A percentile compares a stretch with the other conserved stretches of the same genome.
Evolutionary conservation across 371 early-diverging fungal genomes (phyloP).

Genomic region (Rhizopus arrhizus): DNA sequence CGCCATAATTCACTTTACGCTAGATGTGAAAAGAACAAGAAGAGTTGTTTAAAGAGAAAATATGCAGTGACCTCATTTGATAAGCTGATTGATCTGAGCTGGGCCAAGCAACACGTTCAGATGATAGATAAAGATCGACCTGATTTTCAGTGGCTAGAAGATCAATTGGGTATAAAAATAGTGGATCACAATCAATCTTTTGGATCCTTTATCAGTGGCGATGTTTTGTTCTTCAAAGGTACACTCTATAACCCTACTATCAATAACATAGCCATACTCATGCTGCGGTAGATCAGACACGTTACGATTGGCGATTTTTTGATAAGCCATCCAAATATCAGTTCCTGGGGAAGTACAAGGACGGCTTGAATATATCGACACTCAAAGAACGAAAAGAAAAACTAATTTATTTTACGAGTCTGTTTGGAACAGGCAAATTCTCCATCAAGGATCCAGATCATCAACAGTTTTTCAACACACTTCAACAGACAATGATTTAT

Average conservation of each 20-base stretch:
- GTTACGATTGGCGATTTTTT: slow-evolving; percentile 55
- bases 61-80: slow-evolving; percentile 43
- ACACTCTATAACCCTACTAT: background rate
- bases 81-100: slow-evolving; percentile 45
- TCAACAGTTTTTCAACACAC: slow-evolving; percentile 35
- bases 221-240: slow-evolving; percentile 51
- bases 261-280: background rate
- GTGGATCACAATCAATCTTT: background rate
- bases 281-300: slow-evolving; percentile 29
- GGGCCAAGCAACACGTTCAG: slow-evolving; percentile 49
- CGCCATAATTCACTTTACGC: slow-evolving; percentile 47
- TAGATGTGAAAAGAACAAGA: slow-evolving; percentile 14
- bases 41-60: slow-evolving; percentile 1
- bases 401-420: slow-evolving; percentile 50
- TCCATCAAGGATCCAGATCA: slow-evolving; percentile 47
- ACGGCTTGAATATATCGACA: slow-evolving; percentile 40
- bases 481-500: slow-evolving; percentile 46
- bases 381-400: slow-evolving; percentile 33
- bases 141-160: slow-evolving; percentile 42
- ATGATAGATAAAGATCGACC: slow-evolving; percentile 40
- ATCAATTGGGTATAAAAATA: slow-evolving; percentile 31
- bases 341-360: slow-evolving; percentile 48
- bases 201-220: slow-evolving; percentile 42
- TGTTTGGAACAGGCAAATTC: slow-evolving; percentile 55
- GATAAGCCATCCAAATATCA: slow-evolving; percentile 43